These are phyloP conservation scores for Abortiporus biennis DNA, from an alignment of 1,284 basidiomycete genomes.

Conservation along the genomic window DNA sequence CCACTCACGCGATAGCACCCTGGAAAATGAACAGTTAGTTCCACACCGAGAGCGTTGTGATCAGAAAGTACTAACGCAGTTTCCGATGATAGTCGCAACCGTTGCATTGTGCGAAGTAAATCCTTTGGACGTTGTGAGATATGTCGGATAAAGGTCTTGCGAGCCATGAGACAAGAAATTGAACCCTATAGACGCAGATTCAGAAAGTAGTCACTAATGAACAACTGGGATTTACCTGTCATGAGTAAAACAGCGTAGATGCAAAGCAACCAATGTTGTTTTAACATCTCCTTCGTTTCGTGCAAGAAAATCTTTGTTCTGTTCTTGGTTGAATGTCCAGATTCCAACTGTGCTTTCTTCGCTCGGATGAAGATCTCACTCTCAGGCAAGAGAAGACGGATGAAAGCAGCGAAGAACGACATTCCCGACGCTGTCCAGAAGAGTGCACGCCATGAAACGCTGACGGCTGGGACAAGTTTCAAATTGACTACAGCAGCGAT, in stretches of 20 bases:
- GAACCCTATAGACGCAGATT: slow-evolving; percentile 48
- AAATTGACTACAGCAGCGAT: slow-evolving; percentile 70
- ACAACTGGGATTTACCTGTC: slow-evolving; percentile 67
- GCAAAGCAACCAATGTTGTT: slow-evolving; percentile 78
- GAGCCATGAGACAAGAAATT: slow-evolving; percentile 92
- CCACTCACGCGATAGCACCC: slow-evolving; percentile 69
- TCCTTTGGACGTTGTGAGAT: slow-evolving; percentile 58
- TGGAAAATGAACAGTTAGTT: slow-evolving; percentile 18
- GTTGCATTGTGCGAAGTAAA: slow-evolving; percentile 60
- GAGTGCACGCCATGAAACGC: slow-evolving; percentile 51
- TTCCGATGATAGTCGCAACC: slow-evolving; percentile 88
- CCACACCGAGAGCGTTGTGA: slow-evolving; percentile 3
- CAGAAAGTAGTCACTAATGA: neutral
- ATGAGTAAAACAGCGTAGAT: slow-evolving; percentile 81
- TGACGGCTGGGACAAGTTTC: slow-evolving; percentile 52
- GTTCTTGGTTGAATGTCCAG: slow-evolving; percentile 30
- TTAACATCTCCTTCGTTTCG: slow-evolving; percentile 75
- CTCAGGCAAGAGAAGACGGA: slow-evolving; percentile 78
- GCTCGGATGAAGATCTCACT: slow-evolving; percentile 69
- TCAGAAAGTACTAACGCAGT: slow-evolving; percentile 49
- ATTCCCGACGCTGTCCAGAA: slow-evolving; percentile 73
- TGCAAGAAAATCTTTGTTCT: slow-evolving; percentile 72
- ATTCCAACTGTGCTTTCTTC: slow-evolving; percentile 40
- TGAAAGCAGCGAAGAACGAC: slow-evolving; percentile 65
- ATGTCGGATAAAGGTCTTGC: slow-evolving; percentile 81